phyloP scores from a whole-genome alignment of 228 moss, liverwort and hornwort genomes.

The Sphagnum magellanicum region DNA sequence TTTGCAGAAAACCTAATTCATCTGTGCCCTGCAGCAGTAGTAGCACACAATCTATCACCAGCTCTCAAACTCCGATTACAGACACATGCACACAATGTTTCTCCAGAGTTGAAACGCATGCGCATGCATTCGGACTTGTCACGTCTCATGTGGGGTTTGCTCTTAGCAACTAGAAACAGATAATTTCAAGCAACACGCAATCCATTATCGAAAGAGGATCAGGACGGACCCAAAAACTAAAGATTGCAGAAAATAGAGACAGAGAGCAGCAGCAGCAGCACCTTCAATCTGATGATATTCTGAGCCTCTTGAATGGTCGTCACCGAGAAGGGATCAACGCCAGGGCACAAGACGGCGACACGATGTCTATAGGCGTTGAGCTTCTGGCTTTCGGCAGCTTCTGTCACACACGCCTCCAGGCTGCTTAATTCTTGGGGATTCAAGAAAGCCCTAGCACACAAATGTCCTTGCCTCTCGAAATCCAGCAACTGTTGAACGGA shows the following conservation, averaged over 20 bases:
- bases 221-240: neutral
- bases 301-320: constrained; percentile 39
- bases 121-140: too few relatives aligned
- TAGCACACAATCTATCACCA: too few relatives aligned
- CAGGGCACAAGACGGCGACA: constrained; percentile 54
- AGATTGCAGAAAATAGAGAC: neutral
- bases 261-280: neutral
- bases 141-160: too few relatives aligned
- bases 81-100: neutral
- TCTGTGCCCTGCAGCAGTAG: constrained; percentile 39
- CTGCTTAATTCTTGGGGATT: constrained; percentile 22
- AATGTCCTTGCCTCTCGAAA: constrained; percentile 48
- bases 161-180: too few relatives aligned
- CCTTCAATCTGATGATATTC: constrained; percentile 35
- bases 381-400: constrained; percentile 21
- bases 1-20: constrained; percentile 55
- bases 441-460: constrained; percentile 26
- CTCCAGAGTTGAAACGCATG: too few relatives aligned
- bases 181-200: neutral
- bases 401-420: constrained; percentile 21
- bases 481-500: constrained; percentile 22
- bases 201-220: neutral
- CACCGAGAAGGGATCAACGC: constrained; percentile 44
- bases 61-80: neutral
- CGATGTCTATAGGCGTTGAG: constrained; percentile 52